These are phyloP conservation scores for Aspergillus sp. DNA, from an alignment of 2,329 filamentous ascomycete genomes.

Conservation along the genomic window DNA sequence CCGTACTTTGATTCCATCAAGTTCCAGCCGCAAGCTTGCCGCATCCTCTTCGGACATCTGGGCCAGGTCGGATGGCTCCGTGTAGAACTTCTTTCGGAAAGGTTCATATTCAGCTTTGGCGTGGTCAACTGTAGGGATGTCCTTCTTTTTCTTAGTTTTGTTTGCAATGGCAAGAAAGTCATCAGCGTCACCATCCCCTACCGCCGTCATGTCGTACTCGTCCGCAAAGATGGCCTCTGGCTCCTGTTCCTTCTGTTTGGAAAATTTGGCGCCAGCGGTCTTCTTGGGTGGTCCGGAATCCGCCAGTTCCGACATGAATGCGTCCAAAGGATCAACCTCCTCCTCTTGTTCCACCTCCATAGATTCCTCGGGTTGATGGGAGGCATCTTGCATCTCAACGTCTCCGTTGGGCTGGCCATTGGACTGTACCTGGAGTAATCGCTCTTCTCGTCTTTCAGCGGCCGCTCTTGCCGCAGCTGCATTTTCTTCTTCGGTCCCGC, in stretches of 20 bases:
- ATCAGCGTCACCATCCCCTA: slow-evolving; percentile 56
- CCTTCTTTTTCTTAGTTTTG: slow-evolving; percentile 82
- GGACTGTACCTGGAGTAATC: slow-evolving; percentile 35
- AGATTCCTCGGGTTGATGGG: slow-evolving; percentile 23
- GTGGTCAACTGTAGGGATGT: slow-evolving; percentile 83
- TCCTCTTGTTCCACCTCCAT: slow-evolving; percentile 39
- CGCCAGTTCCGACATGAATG: slow-evolving; percentile 78
- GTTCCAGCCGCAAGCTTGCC: slow-evolving; percentile 70
- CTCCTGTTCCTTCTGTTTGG: slow-evolving; percentile 52
- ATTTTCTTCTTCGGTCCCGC: slow-evolving; percentile 77
- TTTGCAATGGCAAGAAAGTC: slow-evolving; percentile 57
- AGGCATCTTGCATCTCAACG: slow-evolving; percentile 37
- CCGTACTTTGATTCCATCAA: slow-evolving; percentile 92
- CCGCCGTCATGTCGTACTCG: slow-evolving; percentile 63
- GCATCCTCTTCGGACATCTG: slow-evolving; percentile 81
- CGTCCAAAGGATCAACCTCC: slow-evolving; percentile 85
- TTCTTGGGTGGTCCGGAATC: slow-evolving; percentile 44
- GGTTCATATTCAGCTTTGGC: slow-evolving; percentile 75
- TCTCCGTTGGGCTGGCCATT: slow-evolving; percentile 46
- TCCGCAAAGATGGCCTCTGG: slow-evolving; percentile 86
- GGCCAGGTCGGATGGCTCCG: slow-evolving; percentile 75
- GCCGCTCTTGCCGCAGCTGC: slow-evolving; percentile 78
- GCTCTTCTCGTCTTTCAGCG: slow-evolving; percentile 74
- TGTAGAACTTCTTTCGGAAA: slow-evolving; percentile 92
- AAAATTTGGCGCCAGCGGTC: slow-evolving; percentile 25